Evolutionary conservation across 2,329 filamentous ascomycete species (phyloP), one percentile per base, ranked within the genome.

Genomic region (Aspergillus transmontanensis): DNA sequence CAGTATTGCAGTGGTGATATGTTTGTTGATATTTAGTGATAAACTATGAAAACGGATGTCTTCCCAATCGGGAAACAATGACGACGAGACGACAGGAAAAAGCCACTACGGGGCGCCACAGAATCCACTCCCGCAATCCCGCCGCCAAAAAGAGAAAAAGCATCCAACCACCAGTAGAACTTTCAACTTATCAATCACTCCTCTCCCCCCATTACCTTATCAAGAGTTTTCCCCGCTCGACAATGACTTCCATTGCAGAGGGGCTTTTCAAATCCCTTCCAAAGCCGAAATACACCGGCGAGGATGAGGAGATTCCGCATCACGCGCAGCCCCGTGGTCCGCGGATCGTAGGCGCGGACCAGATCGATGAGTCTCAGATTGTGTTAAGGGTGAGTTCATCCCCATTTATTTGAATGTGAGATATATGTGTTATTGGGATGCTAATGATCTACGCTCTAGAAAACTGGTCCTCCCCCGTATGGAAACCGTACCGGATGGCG

Each of bases 401-500:
- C 55, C 11, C 9, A 1, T 5, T 16, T n/a, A 34, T 6, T 41
- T 11, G 43, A 53, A 0, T 23, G 4, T 34, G 9, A 3, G 7
- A 43, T 3, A 10, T 19, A 21, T 21, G 4, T 34, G 16, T 14
- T 6, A 36, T 23, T 39, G 43, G 21, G 19, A 32, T 57, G 5
- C 16, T 26, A 46, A 39, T 36, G 28, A 30, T 30, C 6, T 16
- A 58, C n/a, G 3, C 36, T 19, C 21, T 79, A 91, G 86, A 90
- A 89, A 81, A 86, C 87, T 62, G 94, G 94, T 21, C 93, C 94
- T 63, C 95, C 95, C 11, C 85, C 93, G 1, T 99, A 98, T 72
- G 92, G 92, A 57, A 89, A 93, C 76, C 90, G 95, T 73, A 80
- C 87, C 76, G 92, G 91, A 86, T 99, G 95, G 95, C 88, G 95